Conservation (phyloP, 2,329 filamentous ascomycete genomes). For the Apiospora marii region DNA sequence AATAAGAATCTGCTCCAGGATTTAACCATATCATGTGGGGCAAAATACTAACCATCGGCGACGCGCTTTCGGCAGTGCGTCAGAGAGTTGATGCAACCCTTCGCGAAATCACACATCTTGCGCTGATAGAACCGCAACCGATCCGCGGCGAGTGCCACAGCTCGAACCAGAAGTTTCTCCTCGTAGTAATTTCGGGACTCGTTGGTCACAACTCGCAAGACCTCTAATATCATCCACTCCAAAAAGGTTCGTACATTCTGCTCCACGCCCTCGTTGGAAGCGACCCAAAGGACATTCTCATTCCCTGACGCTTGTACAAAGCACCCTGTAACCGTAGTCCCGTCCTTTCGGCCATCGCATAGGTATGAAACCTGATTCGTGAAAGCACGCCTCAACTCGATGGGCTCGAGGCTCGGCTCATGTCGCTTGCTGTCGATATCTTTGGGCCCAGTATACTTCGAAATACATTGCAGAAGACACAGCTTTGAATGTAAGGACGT, state of each 20-base stretch:
- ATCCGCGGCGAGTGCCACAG: neutral
- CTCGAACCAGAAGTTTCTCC: neutral
- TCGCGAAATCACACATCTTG: neutral
- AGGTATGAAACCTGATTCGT: neutral
- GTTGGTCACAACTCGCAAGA: neutral
- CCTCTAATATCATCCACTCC: neutral
- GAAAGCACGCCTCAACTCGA: neutral
- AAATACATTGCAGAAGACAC: neutral
- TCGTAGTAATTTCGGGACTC: neutral
- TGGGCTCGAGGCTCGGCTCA: neutral
- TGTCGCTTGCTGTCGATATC: neutral
- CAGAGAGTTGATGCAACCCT: neutral
- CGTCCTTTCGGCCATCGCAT: neutral
- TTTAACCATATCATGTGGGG: too few relatives aligned
- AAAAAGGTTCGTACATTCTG: neutral
- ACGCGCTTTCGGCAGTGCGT: too few relatives aligned
- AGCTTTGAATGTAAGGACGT: neutral
- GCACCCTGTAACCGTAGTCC: neutral
- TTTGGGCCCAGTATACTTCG: neutral
- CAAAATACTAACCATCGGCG: too few relatives aligned
- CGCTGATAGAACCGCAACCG: neutral
- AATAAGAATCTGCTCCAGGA: neutral
- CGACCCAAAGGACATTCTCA: neutral
- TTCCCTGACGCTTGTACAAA: neutral
- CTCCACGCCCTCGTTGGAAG: neutral